Evolutionary conservation across 2,329 filamentous ascomycete species (phyloP).

Genomic region (Chalaropsis thielavioides): DNA sequence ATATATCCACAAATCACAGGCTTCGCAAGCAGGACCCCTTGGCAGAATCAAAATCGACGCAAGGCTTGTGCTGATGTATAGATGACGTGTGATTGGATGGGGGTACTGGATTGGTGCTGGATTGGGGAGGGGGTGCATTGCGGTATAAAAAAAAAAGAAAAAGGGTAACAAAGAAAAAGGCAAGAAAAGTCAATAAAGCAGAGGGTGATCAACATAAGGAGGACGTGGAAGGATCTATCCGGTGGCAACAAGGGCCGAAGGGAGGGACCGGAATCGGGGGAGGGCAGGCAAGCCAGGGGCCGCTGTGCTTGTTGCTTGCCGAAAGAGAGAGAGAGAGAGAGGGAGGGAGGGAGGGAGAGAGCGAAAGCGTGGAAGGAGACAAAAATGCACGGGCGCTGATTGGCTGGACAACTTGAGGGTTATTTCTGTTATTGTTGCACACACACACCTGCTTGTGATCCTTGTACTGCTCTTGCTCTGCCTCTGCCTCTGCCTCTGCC

Average conservation of each 20-base stretch:
- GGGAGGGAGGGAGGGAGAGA: no score
- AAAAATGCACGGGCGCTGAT: background rate
- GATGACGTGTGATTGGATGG: constrained; percentile 4
- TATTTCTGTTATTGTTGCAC: background rate
- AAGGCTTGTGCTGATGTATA: constrained; percentile 12
- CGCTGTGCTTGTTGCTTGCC: background rate
- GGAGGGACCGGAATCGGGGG: constrained; percentile 1
- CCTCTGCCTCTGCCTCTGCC: background rate
- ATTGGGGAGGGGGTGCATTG: background rate
- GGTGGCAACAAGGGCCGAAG: constrained; percentile 4
- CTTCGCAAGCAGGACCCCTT: background rate
- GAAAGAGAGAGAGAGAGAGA: background rate
- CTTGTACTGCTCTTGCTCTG: background rate
- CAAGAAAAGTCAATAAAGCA: background rate
- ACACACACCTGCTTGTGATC: background rate
- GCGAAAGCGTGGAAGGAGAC: background rate
- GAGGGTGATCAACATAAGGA: background rate
- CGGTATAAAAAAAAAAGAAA: background rate
- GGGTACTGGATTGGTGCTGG: background rate
- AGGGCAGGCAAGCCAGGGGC: background rate
- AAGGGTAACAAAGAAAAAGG: background rate
- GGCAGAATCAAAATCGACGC: no score
- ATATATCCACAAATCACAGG: background rate
- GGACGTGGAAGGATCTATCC: background rate
- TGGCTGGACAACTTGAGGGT: background rate